phyloP scores from a whole-genome alignment of 805 yeast genomes.

The Yarrowia sp. region DNA sequence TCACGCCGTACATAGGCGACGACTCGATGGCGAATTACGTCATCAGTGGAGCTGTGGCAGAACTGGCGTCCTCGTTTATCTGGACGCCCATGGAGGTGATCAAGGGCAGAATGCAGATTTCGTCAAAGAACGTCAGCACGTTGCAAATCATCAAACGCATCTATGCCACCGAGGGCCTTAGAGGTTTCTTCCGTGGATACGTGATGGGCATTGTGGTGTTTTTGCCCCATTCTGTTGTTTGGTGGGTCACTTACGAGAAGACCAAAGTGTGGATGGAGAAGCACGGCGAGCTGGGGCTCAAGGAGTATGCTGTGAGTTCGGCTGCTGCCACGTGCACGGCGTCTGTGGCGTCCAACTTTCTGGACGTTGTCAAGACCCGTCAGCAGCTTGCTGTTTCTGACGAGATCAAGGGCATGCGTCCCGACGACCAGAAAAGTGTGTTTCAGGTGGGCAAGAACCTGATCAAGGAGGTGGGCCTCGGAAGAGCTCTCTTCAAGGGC shows the following conservation, averaged over 20 bases:
- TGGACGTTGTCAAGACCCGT: constrained; percentile 55
- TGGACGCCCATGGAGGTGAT: constrained; percentile 58
- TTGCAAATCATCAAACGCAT: constrained; percentile 42
- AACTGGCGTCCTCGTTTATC: constrained; percentile 51
- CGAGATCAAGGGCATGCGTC: constrained; percentile 51
- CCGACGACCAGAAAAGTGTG: constrained; percentile 51
- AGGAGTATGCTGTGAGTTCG: constrained; percentile 49
- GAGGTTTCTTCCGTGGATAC: constrained; percentile 44
- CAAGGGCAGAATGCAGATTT: constrained; percentile 55
- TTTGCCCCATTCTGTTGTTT: constrained; percentile 43
- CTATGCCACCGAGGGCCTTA: constrained; percentile 40
- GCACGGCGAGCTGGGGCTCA: constrained; percentile 42
- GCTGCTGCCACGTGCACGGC: constrained; percentile 52
- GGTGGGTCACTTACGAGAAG: constrained; percentile 46
- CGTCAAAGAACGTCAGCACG: constrained; percentile 41
- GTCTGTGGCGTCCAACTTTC: constrained; percentile 51
- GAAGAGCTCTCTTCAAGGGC: constrained; percentile 51
- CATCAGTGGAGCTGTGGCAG: constrained; percentile 53
- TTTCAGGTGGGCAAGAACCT: constrained; percentile 49
- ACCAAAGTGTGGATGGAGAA: constrained; percentile 35
- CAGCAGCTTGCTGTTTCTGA: constrained; percentile 55
- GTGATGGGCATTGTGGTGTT: constrained; percentile 44
- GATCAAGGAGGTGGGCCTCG: constrained; percentile 51
- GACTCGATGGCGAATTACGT: constrained; percentile 50
- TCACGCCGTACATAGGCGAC: constrained; percentile 51